phyloP scores from a whole-genome alignment of 441 rosid genomes.

The Gossypium trilobum region DNA sequence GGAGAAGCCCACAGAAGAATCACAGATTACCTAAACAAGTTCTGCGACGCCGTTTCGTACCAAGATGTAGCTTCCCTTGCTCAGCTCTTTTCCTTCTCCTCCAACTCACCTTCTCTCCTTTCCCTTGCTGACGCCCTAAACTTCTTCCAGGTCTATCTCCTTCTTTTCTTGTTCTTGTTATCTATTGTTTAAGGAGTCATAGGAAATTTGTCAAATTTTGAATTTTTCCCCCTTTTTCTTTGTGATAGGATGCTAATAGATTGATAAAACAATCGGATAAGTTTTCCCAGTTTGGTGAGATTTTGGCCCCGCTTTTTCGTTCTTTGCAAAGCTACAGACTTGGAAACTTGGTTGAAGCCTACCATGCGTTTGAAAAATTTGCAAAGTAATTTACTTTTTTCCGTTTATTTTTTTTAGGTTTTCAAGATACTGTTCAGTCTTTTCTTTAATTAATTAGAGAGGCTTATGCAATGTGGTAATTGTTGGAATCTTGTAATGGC shows the following conservation, averaged over 20 bases:
- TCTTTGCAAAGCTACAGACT: conserved; percentile 58
- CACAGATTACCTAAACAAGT: conserved; percentile 63
- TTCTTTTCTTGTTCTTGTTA: neutral
- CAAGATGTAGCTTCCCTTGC: conserved; percentile 63
- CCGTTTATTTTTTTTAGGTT: neutral
- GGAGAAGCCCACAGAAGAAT: conserved; percentile 82
- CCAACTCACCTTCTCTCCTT: conserved; percentile 48
- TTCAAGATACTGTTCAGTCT: neutral
- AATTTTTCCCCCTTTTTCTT: neutral
- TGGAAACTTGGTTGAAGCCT: conserved; percentile 64
- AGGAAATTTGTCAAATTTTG: neutral
- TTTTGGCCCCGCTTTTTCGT: conserved; percentile 55
- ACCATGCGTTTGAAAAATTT: conserved; percentile 68
- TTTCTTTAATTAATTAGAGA: neutral
- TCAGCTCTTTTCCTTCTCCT: conserved; percentile 56
- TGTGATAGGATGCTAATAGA: conserved; percentile 57
- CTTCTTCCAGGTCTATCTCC: conserved; percentile 48
- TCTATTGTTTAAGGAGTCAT: neutral
- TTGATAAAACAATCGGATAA: conserved; percentile 69
- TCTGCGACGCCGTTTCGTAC: conserved; percentile 54
- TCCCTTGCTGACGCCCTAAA: conserved; percentile 81
- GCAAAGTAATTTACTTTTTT: conserved; percentile 38
- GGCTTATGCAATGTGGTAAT: neutral
- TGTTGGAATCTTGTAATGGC: conserved; percentile 14
- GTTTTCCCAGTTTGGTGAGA: conserved; percentile 58